These are phyloP conservation scores for Secale cereale DNA, from an alignment of 176 grass and related monocot genomes.

Conservation along the genomic window DNA sequence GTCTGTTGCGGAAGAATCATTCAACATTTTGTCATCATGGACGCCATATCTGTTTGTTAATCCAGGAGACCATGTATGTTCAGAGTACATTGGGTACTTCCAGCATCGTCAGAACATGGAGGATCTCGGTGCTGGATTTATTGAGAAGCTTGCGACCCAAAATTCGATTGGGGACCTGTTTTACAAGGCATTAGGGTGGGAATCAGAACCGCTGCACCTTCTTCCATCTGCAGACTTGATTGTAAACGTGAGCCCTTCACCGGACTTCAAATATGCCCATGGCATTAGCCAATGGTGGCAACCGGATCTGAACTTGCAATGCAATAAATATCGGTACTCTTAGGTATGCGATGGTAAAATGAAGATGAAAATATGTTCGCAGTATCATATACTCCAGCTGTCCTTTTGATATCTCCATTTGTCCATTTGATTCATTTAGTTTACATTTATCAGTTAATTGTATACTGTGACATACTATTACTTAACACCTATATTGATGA, in stretches of 20 bases:
- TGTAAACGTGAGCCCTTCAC: constrained; percentile 56
- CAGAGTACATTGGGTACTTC: constrained; percentile 93
- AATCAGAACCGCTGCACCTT: constrained; percentile 88
- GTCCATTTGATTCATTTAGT: constrained; percentile 9
- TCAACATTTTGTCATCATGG: constrained; percentile 70
- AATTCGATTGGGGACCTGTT: constrained; percentile 75
- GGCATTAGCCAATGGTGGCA: constrained; percentile 95
- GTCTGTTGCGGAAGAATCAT: constrained; percentile 62
- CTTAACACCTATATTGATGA: constrained; percentile 10
- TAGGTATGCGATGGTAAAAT: constrained; percentile 19
- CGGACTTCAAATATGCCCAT: constrained; percentile 80
- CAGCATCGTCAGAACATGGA: constrained; percentile 91
- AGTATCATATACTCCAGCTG: neutral
- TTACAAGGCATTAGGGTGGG: constrained; percentile 73
- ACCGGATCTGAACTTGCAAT: constrained; percentile 54
- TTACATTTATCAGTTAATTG: neutral
- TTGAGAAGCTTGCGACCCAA: constrained; percentile 86
- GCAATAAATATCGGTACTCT: constrained; percentile 57
- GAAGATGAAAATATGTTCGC: neutral
- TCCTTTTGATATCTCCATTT: neutral
- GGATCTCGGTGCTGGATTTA: constrained; percentile 76
- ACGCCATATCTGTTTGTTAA: constrained; percentile 75
- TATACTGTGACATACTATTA: neutral
- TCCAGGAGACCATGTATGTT: constrained; percentile 82
- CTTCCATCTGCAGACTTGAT: constrained; percentile 89